Evolutionary conservation across 768 basidiomycete genomes (phyloP), one percentile per base, ranked within the genome.

Genomic region (Butyriboletus loyo): DNA sequence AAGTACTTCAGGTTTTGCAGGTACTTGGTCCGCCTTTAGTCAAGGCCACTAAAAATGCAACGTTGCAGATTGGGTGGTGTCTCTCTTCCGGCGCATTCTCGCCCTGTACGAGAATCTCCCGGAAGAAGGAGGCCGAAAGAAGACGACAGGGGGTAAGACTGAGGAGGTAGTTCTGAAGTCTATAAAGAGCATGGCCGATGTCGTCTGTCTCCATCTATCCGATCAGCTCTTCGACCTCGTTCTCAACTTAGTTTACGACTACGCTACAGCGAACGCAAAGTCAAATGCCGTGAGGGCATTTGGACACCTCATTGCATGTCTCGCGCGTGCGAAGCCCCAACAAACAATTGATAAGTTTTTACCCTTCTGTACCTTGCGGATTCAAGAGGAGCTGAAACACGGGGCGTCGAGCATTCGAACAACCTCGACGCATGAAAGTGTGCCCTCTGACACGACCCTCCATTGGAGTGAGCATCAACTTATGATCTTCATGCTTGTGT

Each of bases 241-340:
- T 13, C 75, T 98, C 58, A 87, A 88, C 58, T 76, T 96, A 40
- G 85, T 94, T 37, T 87, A 78, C 61, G 85, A 94, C 48, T 96
- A 97, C 64, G 88, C 85, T 1, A 90, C 87, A n/a, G 84, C 88
- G 2, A 93, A 92, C 57, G 87, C 87, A 4, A 90, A 92, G 62
- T 85, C 91, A 37, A 98, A 97, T 67, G 83, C 91, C n/a, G 90
- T 95, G 46, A 79, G 86, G 54, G 89, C 92, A 4, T 89, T 97
- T 58, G 91, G 92, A 1, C 90, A 94, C 56, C 81, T 98, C 11
- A 81, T 98, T 34, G 82, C 86, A 17, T 90, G 89, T 58, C 77
- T 98, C 27, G 88, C 93, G 3, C 81, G 89, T 35, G 86, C 87
- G 13, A 78, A 83, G 52, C 87, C 94, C 13, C 77, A 80, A 55